phyloP scores from a whole-genome alignment of 2,329 filamentous ascomycete genomes.

The Fusarium xylarioides region DNA sequence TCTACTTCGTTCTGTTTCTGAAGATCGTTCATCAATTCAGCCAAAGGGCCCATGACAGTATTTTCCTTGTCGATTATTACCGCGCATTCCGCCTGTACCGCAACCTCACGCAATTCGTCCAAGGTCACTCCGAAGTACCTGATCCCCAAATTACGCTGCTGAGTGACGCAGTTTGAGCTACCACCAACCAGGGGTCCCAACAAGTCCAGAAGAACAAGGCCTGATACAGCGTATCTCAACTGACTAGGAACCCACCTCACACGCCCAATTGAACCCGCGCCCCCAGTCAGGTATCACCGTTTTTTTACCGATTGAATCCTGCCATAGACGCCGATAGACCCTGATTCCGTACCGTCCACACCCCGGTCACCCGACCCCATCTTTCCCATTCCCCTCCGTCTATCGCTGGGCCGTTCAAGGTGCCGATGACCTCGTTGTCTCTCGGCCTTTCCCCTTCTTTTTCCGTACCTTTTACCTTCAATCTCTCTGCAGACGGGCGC shows the following conservation, averaged over 20 bases:
- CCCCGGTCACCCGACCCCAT: slow-evolving; percentile 46
- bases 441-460: slow-evolving; percentile 35
- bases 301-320: slow-evolving; percentile 18
- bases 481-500: slow-evolving; percentile 67
- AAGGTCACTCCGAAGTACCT: slow-evolving; percentile 41
- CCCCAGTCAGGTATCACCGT: slow-evolving; percentile 24
- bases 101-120: slow-evolving; percentile 10
- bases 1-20: slow-evolving; percentile 8
- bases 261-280: slow-evolving; percentile 25
- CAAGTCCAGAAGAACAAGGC: slow-evolving; percentile 13
- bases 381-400: slow-evolving; percentile 37
- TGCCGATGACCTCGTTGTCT: slow-evolving; percentile 44
- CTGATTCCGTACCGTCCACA: slow-evolving; percentile 33
- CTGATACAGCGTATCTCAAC: slow-evolving; percentile 21
- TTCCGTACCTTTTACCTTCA: slow-evolving; percentile 48
- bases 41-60: slow-evolving; percentile 6
- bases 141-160: slow-evolving; percentile 28
- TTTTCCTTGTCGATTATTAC: slow-evolving; percentile 13
- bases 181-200: slow-evolving; percentile 35
- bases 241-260: slow-evolving; percentile 27
- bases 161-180: slow-evolving; percentile 36
- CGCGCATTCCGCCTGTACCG: slow-evolving; percentile 32
- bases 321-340: slow-evolving; percentile 26
- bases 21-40: slow-evolving; percentile 16
- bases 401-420: slow-evolving; percentile 41